Evolutionary conservation across 345 rosid species (phyloP).

Genomic region (Laguncularia racemosa): DNA sequence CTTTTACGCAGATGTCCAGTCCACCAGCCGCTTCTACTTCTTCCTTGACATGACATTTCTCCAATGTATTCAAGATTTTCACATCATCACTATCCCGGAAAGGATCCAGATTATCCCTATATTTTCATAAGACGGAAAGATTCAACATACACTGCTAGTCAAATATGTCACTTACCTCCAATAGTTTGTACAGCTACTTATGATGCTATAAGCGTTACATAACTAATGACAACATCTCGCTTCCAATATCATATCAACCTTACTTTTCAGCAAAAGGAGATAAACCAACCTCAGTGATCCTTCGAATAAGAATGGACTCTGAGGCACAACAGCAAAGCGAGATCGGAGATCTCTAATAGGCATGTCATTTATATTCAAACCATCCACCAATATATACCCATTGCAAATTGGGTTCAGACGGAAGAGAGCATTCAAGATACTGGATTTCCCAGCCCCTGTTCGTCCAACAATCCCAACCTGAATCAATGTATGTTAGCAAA

Average conservation of each 20-base stretch:
- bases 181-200: too few species aligned
- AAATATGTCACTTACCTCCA: too few species aligned
- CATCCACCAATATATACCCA: slow-evolving; percentile 72
- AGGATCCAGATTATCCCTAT: slow-evolving; percentile 88
- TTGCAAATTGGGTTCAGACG: slow-evolving; percentile 56
- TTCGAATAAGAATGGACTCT: slow-evolving; percentile 80
- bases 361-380: slow-evolving; percentile 46
- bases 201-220: too few species aligned
- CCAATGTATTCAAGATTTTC: slow-evolving; percentile 59
- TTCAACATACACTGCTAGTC: too few species aligned
- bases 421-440: slow-evolving; percentile 80
- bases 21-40: slow-evolving; percentile 82
- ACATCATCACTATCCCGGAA: slow-evolving; percentile 36
- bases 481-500: slow-evolving; percentile 4
- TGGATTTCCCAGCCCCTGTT: slow-evolving; percentile 96
- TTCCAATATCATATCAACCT: too few species aligned
- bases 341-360: slow-evolving; percentile 78
- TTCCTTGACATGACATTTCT: slow-evolving; percentile 74
- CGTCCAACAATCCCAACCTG: slow-evolving; percentile 92
- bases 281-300: slow-evolving; percentile 63
- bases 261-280: slow-evolving; percentile 1
- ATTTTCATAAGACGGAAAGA: slow-evolving; percentile 1
- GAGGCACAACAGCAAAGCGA: slow-evolving; percentile 77
- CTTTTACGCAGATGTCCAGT: slow-evolving; percentile 48
- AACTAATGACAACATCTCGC: too few species aligned